These are phyloP conservation scores for Microdochium bolleyi DNA, from an alignment of 2,329 filamentous ascomycete species.

Conservation along the genomic window DNA sequence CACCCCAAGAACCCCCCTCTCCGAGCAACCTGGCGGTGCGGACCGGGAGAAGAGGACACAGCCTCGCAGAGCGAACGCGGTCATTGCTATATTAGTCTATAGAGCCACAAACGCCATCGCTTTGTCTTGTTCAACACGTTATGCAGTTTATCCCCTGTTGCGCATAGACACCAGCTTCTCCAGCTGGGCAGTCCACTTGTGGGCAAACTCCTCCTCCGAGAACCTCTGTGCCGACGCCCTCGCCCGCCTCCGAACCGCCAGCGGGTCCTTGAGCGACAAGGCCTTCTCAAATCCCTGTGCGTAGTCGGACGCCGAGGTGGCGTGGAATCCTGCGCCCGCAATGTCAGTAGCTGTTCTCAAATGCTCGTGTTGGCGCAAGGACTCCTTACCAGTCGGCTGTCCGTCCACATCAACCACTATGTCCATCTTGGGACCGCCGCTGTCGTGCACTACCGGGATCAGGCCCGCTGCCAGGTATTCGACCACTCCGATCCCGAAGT, in stretches of 20 bases:
- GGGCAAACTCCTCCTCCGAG: slow-evolving; percentile 77
- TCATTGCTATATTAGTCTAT: too few relatives aligned
- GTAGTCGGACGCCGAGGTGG: slow-evolving; percentile 70
- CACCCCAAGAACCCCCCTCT: too few relatives aligned
- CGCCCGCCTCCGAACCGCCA: slow-evolving; percentile 69
- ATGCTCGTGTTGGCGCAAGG: neutral
- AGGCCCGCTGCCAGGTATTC: slow-evolving; percentile 96
- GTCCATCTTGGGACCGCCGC: slow-evolving; percentile 85
- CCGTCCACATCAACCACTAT: slow-evolving; percentile 81
- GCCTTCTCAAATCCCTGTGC: slow-evolving; percentile 74
- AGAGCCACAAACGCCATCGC: too few relatives aligned
- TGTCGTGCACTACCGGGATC: slow-evolving; percentile 88
- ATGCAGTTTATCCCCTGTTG: too few relatives aligned
- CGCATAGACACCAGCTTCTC: slow-evolving; percentile 51
- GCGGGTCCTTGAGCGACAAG: slow-evolving; percentile 60
- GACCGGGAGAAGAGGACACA: too few relatives aligned
- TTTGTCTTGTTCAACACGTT: too few relatives aligned
- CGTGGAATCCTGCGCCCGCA: slow-evolving; percentile 64
- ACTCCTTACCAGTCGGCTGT: slow-evolving; percentile 59
- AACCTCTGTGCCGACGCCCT: slow-evolving; percentile 75
- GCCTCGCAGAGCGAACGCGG: too few relatives aligned
- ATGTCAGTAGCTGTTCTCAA: slow-evolving; percentile 5
- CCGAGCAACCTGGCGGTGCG: too few relatives aligned
- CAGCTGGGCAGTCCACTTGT: slow-evolving; percentile 70
- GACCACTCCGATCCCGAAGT: slow-evolving; percentile 96